Conservation (phyloP, 805 yeast genomes). For the Candida xiaguanensis region DNA sequence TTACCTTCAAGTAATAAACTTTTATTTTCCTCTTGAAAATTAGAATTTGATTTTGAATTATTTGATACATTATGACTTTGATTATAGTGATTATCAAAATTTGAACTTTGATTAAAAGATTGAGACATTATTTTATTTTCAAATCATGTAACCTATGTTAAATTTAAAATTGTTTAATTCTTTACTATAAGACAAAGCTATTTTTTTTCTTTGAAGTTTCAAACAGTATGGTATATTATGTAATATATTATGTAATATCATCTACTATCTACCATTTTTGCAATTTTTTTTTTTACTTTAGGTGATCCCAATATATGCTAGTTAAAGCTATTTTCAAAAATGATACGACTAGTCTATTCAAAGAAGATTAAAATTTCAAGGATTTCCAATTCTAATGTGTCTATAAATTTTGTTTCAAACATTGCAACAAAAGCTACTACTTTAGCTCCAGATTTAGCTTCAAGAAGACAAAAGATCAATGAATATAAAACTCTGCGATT, state of each 20-base stretch:
- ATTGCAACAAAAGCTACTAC: not conserved
- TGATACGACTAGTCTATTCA: not conserved
- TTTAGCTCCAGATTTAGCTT: not conserved
- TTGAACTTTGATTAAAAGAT: not conserved
- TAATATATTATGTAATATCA: not conserved
- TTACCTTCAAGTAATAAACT: not conserved
- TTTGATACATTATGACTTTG: not conserved
- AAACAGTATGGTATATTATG: not conserved
- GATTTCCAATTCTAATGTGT: not conserved
- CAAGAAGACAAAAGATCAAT: slow-evolving; percentile 1
- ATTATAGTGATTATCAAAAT: not conserved
- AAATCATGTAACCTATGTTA: not conserved
- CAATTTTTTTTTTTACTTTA: not conserved
- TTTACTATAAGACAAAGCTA: not conserved
- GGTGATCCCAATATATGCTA: not conserved
- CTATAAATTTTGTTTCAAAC: not conserved
- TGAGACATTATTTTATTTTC: not conserved
- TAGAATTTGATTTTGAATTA: not conserved
- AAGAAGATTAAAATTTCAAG: not conserved
- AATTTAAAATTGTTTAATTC: not conserved
- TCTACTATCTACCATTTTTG: not conserved
- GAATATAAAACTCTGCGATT: not conserved
- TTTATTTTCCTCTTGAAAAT: not conserved
- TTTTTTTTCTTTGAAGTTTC: not conserved
- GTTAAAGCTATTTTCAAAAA: not conserved